Base-by-base conservation (phyloP, 192 early-diverging fungal genomes). In the Funneliformis mosseae region DNA sequence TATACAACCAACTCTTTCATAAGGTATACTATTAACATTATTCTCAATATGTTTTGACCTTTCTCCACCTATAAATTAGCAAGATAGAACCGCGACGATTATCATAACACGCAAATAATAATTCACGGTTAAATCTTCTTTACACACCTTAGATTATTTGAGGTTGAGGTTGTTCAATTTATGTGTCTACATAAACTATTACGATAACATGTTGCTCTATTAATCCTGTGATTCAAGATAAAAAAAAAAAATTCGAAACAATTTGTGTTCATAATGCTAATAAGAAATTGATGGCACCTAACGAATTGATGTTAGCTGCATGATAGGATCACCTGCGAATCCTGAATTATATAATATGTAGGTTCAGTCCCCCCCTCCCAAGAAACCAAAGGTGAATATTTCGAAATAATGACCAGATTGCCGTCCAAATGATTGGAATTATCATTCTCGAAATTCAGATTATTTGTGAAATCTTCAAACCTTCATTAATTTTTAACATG, bases 351-450 rank as follows among this genome's bases (percentile, higher is more conserved):
- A 8, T 21, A 79, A 10, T 16, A 68, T 42, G 60, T 79, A 79
- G 5, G 67, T 28, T 68, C 78, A 79, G 18, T 79, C 78, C 8
- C 78, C 78, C n/a, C n/a, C n/a, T n/a, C 78, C 78, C 78, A 79
- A 5, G 78, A 79, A 8, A 67, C 78, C 21, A 79, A 55, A 14
- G 78, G 78, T 4, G 68, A 71, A 23, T 60, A 79, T 42, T 0
- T 16, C 78, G 46, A 39, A 45, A 60, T 33, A 71, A 9, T 23
- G 45, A 50, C 67, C 78, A 71, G 0, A 41, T 8, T 4, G 14
- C 4, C 5, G 64, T 71, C 78, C 78, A 79, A 12, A 79, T 27
- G 4, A 18, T 21, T 0, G 78, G 63, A 39, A 71, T 71, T 6
- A 79, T 43, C n/a, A 41, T 11, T 41, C 14, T 41, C n/a, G 21